A percentile compares a stretch with the other conserved stretches of the same genome.
phyloP scores from a whole-genome alignment of 768 basidiomycete species.

The Asterophora lycoperdoides region DNA sequence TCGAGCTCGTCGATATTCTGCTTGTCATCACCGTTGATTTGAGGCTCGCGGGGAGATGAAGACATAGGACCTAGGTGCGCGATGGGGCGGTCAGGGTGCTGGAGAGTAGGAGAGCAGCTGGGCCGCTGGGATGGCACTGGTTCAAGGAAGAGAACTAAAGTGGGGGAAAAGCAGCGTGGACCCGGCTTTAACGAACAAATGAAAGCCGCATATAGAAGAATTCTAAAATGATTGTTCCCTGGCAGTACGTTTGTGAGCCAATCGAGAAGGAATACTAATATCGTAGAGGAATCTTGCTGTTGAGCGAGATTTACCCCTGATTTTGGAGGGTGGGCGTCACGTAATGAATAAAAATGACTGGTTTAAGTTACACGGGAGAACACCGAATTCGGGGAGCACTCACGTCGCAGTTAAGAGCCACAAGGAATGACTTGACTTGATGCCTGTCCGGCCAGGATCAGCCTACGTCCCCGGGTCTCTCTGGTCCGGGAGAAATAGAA shows the following conservation, averaged over 20 bases:
- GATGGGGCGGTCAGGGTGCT: constrained; percentile 21
- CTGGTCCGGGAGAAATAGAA: background rate
- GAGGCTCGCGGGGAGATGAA: constrained; percentile 48
- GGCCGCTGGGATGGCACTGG: constrained; percentile 30
- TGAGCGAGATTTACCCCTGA: constrained; percentile 52
- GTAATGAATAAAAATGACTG: constrained; percentile 36
- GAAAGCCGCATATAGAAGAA: constrained; percentile 68
- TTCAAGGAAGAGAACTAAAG: constrained; percentile 44
- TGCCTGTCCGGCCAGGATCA: no score
- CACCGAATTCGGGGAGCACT: constrained; percentile 33
- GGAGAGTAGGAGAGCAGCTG: constrained; percentile 25
- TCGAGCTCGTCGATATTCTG: constrained; percentile 58
- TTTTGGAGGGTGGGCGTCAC: constrained; percentile 56
- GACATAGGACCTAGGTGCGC: constrained; percentile 47
- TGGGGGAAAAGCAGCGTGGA: constrained; percentile 55
- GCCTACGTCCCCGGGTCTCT: no score
- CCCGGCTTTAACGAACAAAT: constrained; percentile 76
- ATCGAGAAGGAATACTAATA: constrained; percentile 58
- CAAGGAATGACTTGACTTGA: no score
- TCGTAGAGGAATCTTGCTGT: constrained; percentile 47
- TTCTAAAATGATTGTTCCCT: constrained; percentile 62
- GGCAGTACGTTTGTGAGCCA: constrained; percentile 58
- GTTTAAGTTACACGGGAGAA: constrained; percentile 19
- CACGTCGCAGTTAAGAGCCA: constrained; percentile 21
- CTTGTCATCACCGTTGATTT: constrained; percentile 50